Evolutionary conservation across 345 rosid species (phyloP).

Genomic region (Gossypium anomalum): DNA sequence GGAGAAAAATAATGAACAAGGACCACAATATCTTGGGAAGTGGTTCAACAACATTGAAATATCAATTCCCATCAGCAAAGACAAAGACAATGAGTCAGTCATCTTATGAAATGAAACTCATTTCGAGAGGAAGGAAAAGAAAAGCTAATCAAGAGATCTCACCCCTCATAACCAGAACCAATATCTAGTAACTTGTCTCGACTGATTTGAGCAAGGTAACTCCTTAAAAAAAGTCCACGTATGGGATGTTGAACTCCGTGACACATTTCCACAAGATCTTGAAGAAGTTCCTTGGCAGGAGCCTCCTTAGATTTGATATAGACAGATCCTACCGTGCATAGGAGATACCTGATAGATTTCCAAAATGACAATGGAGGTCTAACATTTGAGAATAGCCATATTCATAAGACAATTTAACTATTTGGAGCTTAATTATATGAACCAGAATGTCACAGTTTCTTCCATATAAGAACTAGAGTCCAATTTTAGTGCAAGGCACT

Average conservation of each 20-base stretch:
- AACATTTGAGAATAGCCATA: not conserved
- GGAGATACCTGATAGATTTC: constrained; percentile 58
- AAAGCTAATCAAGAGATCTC: constrained; percentile 16
- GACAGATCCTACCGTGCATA: constrained; percentile 89
- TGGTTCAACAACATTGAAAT: not conserved
- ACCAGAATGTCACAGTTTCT: not conserved
- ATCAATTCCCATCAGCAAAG: not conserved
- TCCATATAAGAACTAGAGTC: not conserved
- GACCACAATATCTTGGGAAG: not conserved
- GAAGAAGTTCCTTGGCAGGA: constrained; percentile 76
- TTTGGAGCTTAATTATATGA: not conserved
- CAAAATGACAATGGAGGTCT: not conserved
- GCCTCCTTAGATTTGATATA: constrained; percentile 85
- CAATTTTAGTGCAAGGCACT: not conserved
- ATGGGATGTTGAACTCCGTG: constrained; percentile 88
- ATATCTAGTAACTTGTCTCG: constrained; percentile 81
- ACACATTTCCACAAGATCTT: constrained; percentile 92
- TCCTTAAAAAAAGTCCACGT: constrained; percentile 84
- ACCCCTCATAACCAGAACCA: constrained; percentile 84
- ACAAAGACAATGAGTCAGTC: not conserved
- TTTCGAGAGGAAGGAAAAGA: not conserved
- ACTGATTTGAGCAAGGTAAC: constrained; percentile 88
- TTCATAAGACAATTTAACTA: not conserved
- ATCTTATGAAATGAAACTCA: constrained; percentile 15
- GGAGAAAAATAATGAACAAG: not conserved